phyloP scores from a whole-genome alignment of 352 stramenopile genomes.

The Globisporangium acanthophoron region DNA sequence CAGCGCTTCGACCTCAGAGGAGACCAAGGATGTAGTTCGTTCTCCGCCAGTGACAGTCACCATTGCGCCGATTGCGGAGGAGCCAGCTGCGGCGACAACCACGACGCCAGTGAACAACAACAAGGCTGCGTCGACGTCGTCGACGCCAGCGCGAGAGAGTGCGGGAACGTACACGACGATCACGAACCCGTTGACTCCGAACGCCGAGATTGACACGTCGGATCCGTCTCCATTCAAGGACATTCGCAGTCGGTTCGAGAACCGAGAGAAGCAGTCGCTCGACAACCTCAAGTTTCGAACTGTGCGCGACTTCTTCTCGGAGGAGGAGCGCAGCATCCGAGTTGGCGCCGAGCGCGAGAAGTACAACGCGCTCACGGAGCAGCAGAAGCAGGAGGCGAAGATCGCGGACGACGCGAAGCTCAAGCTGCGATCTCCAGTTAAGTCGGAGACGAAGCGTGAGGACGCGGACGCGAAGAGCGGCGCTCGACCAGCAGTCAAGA shows the following conservation, averaged over 20 bases:
- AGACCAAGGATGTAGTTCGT: neutral
- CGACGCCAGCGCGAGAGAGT: neutral
- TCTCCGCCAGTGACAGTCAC: neutral
- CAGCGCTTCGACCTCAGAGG: neutral
- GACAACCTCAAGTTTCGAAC: constrained; percentile 48
- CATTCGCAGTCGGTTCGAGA: constrained; percentile 48
- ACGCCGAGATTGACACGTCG: constrained; percentile 24
- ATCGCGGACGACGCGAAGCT: constrained; percentile 7
- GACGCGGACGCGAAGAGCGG: neutral
- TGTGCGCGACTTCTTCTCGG: constrained; percentile 44
- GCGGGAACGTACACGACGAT: neutral
- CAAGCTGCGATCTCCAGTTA: neutral
- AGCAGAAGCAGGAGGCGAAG: constrained; percentile 30
- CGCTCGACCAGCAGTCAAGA: neutral
- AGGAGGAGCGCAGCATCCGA: constrained; percentile 34
- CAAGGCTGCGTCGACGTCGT: neutral
- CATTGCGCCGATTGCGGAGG: neutral
- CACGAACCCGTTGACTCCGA: constrained; percentile 5
- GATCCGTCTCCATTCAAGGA: constrained; percentile 27
- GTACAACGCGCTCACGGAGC: constrained; percentile 44
- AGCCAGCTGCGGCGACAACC: neutral
- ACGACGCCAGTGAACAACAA: constrained; percentile 3
- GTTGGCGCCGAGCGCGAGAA: constrained; percentile 47
- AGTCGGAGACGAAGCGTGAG: neutral
- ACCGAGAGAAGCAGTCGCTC: constrained; percentile 33